Conservation (phyloP, 129 eudicot species). For the Gnaphalium uliginosum region DNA sequence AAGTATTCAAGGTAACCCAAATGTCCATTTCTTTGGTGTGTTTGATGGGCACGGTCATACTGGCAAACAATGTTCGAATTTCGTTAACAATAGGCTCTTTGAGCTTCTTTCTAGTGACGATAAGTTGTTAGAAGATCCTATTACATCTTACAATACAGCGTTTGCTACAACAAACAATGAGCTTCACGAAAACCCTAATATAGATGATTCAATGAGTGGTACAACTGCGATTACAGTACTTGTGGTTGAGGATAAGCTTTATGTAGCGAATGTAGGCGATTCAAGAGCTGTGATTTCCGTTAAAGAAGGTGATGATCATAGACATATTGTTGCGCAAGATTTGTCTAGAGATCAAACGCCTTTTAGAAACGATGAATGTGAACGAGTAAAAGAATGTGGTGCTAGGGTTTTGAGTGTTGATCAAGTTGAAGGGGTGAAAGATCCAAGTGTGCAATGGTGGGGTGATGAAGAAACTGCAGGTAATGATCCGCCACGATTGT, state of each 20-base stretch:
- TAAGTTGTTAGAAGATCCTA: constrained; percentile 68
- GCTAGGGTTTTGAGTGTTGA: constrained; percentile 97
- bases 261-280: constrained; percentile 94
- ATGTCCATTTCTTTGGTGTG: constrained; percentile 92
- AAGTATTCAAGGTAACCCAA: constrained; percentile 67
- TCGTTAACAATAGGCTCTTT: constrained; percentile 66
- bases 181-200: constrained; percentile 58
- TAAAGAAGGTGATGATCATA: constrained; percentile 48
- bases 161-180: constrained; percentile 60
- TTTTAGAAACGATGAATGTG: constrained; percentile 82
- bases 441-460: constrained; percentile 84
- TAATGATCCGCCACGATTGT: constrained; percentile 86
- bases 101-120: constrained; percentile 56
- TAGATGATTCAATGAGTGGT: constrained; percentile 97
- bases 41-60: constrained; percentile 91
- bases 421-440: constrained; percentile 97
- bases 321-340: constrained; percentile 59
- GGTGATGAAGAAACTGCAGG: constrained; percentile 96
- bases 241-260: constrained; percentile 72
- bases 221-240: constrained; percentile 93
- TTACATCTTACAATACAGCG: constrained; percentile 63
- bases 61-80: constrained; percentile 75
- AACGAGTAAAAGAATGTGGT: constrained; percentile 81
- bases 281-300: constrained; percentile 86
- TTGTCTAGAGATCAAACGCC: constrained; percentile 91